Conservation (phyloP, 2,329 filamentous ascomycete genomes). For the Penicillium sp. region DNA sequence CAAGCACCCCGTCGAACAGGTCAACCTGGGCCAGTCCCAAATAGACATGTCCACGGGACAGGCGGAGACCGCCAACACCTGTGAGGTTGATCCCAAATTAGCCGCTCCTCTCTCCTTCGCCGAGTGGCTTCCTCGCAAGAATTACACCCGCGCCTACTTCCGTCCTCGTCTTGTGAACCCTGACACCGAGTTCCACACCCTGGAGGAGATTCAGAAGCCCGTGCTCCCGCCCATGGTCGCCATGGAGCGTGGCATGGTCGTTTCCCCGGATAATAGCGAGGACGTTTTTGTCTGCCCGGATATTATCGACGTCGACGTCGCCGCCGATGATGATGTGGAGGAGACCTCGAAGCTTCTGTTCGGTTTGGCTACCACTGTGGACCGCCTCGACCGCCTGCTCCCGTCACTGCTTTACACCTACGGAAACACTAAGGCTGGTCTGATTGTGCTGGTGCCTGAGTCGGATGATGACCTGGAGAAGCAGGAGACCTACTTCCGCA, state of each 20-base stretch:
- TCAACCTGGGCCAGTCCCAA: conserved; percentile 20
- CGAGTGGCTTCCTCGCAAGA: conserved; percentile 46
- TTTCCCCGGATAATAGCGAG: conserved; percentile 34
- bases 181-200: conserved; percentile 38
- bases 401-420: conserved; percentile 45
- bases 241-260: conserved; percentile 41
- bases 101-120: conserved; percentile 38
- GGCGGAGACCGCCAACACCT: conserved; percentile 22
- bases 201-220: conserved; percentile 39
- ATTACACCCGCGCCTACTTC: conserved; percentile 45
- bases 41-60: conserved; percentile 11
- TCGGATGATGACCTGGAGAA: conserved; percentile 40
- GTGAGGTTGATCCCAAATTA: conserved; percentile 36
- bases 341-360: conserved; percentile 44
- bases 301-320: conserved; percentile 43
- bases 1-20: conserved; percentile 36
- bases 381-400: conserved; percentile 42
- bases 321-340: conserved; percentile 39
- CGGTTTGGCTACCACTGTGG: conserved; percentile 44
- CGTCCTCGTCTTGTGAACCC: conserved; percentile 38
- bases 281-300: conserved; percentile 39
- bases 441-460: conserved; percentile 44
- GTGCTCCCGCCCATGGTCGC: conserved; percentile 40
- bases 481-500: conserved; percentile 44
- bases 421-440: conserved; percentile 40